These are phyloP conservation scores for Cutaneotrichosporon cutaneum DNA, from an alignment of 1,284 basidiomycete species.

Conservation along the genomic window DNA sequence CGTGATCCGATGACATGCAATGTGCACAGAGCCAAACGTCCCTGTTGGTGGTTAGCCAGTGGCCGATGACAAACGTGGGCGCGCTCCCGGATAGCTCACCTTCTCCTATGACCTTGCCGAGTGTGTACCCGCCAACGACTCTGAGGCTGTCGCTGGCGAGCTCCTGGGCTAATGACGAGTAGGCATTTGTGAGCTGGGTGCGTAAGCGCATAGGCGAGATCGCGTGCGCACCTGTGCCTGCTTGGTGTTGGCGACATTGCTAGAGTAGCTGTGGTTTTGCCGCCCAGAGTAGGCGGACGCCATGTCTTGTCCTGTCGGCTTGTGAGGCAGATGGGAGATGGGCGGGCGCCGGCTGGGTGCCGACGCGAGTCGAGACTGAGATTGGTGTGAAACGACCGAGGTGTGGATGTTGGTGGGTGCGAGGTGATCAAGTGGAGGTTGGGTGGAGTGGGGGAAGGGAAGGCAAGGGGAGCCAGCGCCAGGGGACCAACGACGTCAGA, in stretches of 20 bases:
- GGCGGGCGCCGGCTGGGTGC: not conserved
- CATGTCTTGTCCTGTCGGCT: slow-evolving; percentile 6
- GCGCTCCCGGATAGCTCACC: slow-evolving; percentile 59
- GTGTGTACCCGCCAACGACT: slow-evolving; percentile 91
- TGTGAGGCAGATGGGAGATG: slow-evolving; percentile 3
- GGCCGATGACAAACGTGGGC: not conserved
- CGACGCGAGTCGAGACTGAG: slow-evolving; percentile 2
- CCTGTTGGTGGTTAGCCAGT: slow-evolving; percentile 56
- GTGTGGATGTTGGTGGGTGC: not conserved
- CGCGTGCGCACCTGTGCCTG: slow-evolving; percentile 37
- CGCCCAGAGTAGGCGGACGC: slow-evolving; percentile 11
- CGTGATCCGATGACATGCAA: slow-evolving; percentile 88
- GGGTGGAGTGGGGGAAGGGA: not conserved
- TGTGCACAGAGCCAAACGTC: slow-evolving; percentile 86
- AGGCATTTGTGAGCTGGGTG: slow-evolving; percentile 78
- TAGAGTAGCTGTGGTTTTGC: slow-evolving; percentile 25
- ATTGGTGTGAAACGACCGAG: not conserved
- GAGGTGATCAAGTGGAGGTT: not conserved
- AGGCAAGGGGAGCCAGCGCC: not conserved
- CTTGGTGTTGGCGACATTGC: slow-evolving; percentile 34
- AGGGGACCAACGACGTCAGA: not conserved
- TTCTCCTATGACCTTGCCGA: slow-evolving; percentile 94
- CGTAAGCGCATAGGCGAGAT: not conserved
- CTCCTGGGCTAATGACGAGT: slow-evolving; percentile 94
- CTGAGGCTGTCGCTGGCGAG: slow-evolving; percentile 82